A percentile compares a stretch with the other conserved stretches of the same genome.
phyloP scores from a whole-genome alignment of 257 asterid species.

The Petunia axillaris region DNA sequence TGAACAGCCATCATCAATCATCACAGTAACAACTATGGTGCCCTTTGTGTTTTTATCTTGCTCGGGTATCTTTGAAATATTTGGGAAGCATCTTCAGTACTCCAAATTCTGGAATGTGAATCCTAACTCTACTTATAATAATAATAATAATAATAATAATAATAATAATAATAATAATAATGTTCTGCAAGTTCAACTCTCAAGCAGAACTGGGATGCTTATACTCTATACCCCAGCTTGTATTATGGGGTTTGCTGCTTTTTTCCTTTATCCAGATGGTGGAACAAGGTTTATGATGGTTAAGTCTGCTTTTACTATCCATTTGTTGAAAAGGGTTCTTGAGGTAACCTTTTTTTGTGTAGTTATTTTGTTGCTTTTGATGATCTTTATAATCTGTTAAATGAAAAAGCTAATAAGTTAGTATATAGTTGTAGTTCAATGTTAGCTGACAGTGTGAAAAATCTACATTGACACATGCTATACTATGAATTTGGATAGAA shows the following conservation, averaged over 20 bases:
- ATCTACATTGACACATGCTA: not conserved
- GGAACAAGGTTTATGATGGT: slow-evolving; percentile 50
- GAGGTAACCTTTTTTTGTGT: slow-evolving; percentile 45
- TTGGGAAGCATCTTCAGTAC: too few relatives aligned
- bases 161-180: too few relatives aligned
- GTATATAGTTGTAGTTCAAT: not conserved
- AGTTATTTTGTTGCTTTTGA: not conserved
- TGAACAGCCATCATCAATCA: too few relatives aligned
- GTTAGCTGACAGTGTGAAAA: not conserved
- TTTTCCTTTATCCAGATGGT: slow-evolving; percentile 40
- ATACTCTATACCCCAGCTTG: slow-evolving; percentile 57
- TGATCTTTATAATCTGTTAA: not conserved
- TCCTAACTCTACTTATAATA: too few relatives aligned
- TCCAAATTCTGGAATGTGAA: too few relatives aligned
- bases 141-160: too few relatives aligned
- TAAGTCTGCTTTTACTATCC: slow-evolving; percentile 48
- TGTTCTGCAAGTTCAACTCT: too few relatives aligned
- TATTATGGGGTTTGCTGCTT: slow-evolving; percentile 51
- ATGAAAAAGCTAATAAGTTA: not conserved
- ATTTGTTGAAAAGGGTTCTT: slow-evolving; percentile 62
- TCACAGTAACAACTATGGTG: too few relatives aligned
- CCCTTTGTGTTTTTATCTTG: too few relatives aligned
- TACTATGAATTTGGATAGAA: not conserved
- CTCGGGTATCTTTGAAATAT: too few relatives aligned
- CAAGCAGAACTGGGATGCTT: too few relatives aligned